Conservation (phyloP, 495 filamentous ascomycete species). For the Hyaloscypha hepaticicola region DNA sequence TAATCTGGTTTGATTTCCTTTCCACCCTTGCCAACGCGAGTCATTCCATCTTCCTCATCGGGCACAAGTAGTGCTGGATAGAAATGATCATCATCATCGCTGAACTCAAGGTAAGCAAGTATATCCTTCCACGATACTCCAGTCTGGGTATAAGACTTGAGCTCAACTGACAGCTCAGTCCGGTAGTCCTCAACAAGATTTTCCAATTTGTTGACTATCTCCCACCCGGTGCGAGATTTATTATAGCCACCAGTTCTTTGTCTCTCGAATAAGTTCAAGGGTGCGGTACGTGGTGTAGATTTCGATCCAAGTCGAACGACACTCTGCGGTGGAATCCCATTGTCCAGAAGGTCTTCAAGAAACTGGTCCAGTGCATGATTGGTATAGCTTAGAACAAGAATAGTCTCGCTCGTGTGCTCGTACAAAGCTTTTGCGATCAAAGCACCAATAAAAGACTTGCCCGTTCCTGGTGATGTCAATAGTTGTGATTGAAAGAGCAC, state of each 20-base stretch:
- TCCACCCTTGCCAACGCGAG: conserved; percentile 44
- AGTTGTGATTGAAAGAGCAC: too few species aligned
- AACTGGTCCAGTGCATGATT: conserved; percentile 83
- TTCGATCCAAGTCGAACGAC: conserved; percentile 71
- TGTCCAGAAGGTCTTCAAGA: conserved; percentile 62
- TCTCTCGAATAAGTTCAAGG: conserved; percentile 48
- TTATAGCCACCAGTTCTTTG: conserved; percentile 30
- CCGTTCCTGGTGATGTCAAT: too few species aligned
- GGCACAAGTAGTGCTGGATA: conserved; percentile 41
- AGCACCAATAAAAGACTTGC: too few species aligned
- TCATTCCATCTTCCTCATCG: conserved; percentile 42
- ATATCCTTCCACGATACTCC: too few species aligned
- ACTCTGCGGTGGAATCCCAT: conserved; percentile 50
- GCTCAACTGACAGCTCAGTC: too few species aligned
- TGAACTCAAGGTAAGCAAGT: conserved; percentile 63
- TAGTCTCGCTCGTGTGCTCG: too few species aligned
- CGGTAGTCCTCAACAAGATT: too few species aligned
- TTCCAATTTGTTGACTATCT: too few species aligned
- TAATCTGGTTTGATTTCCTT: conserved; percentile 48
- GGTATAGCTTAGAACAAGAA: too few species aligned
- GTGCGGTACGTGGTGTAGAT: conserved; percentile 47
- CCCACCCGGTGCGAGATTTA: conserved; percentile 9
- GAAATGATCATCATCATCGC: conserved; percentile 47
- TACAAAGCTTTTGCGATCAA: too few species aligned
- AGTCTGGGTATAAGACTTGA: too few species aligned